Evolutionary conservation across 176 grass and related monocot genomes (phyloP), one percentile per base, ranked within the genome.

Genomic region (Hyparrhenia diplandra): DNA sequence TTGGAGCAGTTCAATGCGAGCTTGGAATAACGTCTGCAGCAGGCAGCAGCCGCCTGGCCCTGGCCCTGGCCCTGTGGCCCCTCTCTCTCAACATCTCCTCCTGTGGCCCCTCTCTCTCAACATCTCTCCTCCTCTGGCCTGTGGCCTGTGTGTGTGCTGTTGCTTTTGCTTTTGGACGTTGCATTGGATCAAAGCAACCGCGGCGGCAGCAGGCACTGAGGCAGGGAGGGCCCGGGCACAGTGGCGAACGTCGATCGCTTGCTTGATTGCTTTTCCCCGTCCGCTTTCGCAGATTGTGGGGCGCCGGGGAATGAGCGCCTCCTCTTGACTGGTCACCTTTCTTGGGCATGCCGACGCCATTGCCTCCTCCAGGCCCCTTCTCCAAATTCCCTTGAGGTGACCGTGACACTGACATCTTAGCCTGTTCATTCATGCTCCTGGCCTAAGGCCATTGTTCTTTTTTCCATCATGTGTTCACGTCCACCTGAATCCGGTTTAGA

Each of bases 111-210:
- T n/a, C n/a, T n/a, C n/a, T n/a, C n/a, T n/a, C n/a, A n/a, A n/a
- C n/a, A n/a, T n/a, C n/a, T n/a, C n/a, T n/a, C n/a, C n/a, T n/a
- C n/a, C n/a, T n/a, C n/a, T n/a, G n/a, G n/a, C n/a, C n/a, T n/a
- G n/a, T n/a, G n/a, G n/a, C n/a, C n/a, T n/a, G n/a, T n/a, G n/a
- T 18, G 7, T 14, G 55, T 25, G 60, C 40, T 32, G 30, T 67
- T 57, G 87, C 87, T 87, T 84, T 91, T 77, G 85, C 85, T 91
- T 91, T 84, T 76, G 85, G 84, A 86, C 61, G 80, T 92, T 94
- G 89, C 92, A 87, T 92, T 69, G 92, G 92, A 94, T 94, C 92
- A 92, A 88, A 92, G 84, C 84, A 87, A 84, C 83, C 83, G 77
- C 32, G 49, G 80, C 76, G 27, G 23, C 74, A 61, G 34, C 21